Evolutionary conservation across 306 rosid genomes (phyloP).

Genomic region (Citrullus amarus): DNA sequence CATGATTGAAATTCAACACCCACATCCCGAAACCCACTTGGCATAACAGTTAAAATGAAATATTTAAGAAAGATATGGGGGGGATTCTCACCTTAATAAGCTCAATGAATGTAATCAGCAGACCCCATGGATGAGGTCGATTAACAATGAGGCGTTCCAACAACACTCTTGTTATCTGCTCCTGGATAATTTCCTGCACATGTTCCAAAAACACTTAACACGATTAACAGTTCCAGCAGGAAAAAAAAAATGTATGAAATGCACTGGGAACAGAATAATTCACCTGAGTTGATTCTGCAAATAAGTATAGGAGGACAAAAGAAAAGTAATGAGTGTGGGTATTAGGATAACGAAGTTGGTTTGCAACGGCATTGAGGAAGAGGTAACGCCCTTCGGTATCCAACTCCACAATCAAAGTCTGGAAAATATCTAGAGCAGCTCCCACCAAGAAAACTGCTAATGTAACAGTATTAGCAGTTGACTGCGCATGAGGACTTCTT

Average conservation of each 20-base stretch:
- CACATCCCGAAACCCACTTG: no score
- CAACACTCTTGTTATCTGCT: constrained; percentile 94
- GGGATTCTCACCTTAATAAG: constrained; percentile 16
- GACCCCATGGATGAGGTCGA: constrained; percentile 99
- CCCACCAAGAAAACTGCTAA: constrained; percentile 71
- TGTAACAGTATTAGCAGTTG: constrained; percentile 39
- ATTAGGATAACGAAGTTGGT: constrained; percentile 95
- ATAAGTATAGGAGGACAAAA: constrained; percentile 82
- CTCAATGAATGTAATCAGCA: constrained; percentile 91
- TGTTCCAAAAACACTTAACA: not conserved
- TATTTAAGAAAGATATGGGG: not conserved
- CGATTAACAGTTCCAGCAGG: not conserved
- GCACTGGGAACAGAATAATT: not conserved
- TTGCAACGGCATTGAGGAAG: constrained; percentile 89
- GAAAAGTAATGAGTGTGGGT: constrained; percentile 96
- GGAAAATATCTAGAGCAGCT: constrained; percentile 89
- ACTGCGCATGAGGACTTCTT: constrained; percentile 57
- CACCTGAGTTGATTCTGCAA: constrained; percentile 89
- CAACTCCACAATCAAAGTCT: constrained; percentile 54
- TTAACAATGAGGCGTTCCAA: constrained; percentile 88
- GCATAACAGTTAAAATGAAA: no score
- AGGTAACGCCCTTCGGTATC: constrained; percentile 99
- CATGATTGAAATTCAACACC: not conserved
- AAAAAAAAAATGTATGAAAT: not conserved
- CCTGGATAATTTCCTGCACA: constrained; percentile 90